Percentiles rank a stretch among this genome's conserved stretches.
Evolutionary conservation across 805 yeast species (phyloP).

Genomic region (Kazachstania psychrophila): DNA sequence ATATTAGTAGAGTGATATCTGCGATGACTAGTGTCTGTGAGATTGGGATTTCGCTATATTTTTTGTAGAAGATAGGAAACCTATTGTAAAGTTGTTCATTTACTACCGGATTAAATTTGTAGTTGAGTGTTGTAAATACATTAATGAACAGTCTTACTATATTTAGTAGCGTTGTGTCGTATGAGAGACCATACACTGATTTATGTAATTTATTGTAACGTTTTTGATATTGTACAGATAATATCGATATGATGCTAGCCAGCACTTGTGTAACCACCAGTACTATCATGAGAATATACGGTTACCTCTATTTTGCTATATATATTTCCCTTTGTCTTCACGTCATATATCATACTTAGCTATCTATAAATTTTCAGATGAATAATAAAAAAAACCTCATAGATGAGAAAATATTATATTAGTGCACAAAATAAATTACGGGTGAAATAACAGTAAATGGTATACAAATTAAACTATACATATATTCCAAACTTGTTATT

Average conservation of each 20-base stretch:
- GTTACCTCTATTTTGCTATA: too few relatives aligned
- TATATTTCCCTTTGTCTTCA: too few relatives aligned
- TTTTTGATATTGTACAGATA: constrained; percentile 18
- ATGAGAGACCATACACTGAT: constrained; percentile 34
- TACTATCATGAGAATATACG: neutral
- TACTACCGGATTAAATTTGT: constrained; percentile 18
- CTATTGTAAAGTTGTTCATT: constrained; percentile 24
- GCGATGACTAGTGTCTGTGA: constrained; percentile 14
- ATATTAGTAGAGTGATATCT: constrained; percentile 11
- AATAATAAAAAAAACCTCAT: neutral
- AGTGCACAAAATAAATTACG: too few relatives aligned
- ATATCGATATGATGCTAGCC: constrained; percentile 50
- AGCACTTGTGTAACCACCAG: constrained; percentile 1
- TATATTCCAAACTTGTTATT: too few relatives aligned
- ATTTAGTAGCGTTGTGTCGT: constrained; percentile 25
- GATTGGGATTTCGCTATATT: constrained; percentile 14
- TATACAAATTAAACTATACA: too few relatives aligned
- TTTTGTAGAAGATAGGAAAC: constrained; percentile 29
- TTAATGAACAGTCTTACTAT: constrained; percentile 9
- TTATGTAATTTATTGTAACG: constrained; percentile 22
- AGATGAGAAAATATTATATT: too few relatives aligned
- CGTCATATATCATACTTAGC: too few relatives aligned
- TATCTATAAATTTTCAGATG: neutral
- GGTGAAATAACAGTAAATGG: too few relatives aligned
- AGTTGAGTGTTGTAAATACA: constrained; percentile 21